Evolutionary conservation across 805 yeast species (phyloP).

Genomic region (Clavispora vitiphila): DNA sequence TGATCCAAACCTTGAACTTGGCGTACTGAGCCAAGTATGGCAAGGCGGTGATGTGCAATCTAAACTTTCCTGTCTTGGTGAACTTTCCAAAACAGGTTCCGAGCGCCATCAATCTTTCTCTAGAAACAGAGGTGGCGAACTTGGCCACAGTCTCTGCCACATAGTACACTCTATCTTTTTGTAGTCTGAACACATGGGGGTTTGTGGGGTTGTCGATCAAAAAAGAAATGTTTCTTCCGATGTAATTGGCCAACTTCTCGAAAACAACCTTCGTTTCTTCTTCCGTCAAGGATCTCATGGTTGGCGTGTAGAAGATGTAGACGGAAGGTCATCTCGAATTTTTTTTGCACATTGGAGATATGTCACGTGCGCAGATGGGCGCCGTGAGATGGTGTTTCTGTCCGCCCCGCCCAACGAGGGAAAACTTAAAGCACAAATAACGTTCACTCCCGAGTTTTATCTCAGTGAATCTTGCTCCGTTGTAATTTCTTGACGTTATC

Average conservation of each 20-base stretch:
- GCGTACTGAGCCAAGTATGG: slow-evolving; percentile 82
- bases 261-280: slow-evolving; percentile 95
- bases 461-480: no score
- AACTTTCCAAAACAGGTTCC: slow-evolving; percentile 95
- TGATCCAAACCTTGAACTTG: slow-evolving; percentile 92
- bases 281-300: slow-evolving; percentile 92
- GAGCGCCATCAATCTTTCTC: slow-evolving; percentile 85
- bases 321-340: not conserved
- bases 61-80: slow-evolving; percentile 95
- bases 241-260: slow-evolving; percentile 92
- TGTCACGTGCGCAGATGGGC: slow-evolving; percentile 6
- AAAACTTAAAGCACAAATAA: no score
- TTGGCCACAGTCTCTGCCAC: slow-evolving; percentile 78
- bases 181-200: slow-evolving; percentile 92
- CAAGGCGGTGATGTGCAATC: slow-evolving; percentile 89
- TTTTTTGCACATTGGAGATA: slow-evolving; percentile 5
- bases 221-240: slow-evolving; percentile 90
- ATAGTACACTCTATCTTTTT: slow-evolving; percentile 94
- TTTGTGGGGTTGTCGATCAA: slow-evolving; percentile 80
- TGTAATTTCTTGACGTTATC: no score
- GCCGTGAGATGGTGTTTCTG: not conserved
- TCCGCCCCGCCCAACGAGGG: not conserved
- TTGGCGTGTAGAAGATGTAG: not conserved
- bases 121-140: slow-evolving; percentile 84
- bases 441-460: no score